Evolutionary conservation across 2,329 filamentous ascomycete species (phyloP), one percentile per base, ranked within the genome.

Genomic region (Nigrospora oryzae): DNA sequence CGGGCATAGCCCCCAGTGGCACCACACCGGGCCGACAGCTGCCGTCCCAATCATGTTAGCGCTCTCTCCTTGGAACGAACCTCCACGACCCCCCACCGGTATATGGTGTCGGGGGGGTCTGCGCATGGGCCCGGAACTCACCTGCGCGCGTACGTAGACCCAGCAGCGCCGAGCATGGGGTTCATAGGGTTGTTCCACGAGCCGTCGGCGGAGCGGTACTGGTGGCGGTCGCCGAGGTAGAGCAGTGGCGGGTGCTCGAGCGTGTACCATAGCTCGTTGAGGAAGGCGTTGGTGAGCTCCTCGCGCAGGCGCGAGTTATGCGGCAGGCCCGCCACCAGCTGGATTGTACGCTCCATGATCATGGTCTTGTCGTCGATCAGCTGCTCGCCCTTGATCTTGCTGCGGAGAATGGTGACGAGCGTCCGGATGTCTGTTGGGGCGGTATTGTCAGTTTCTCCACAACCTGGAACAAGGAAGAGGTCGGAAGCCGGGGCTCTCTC

Each of bases 361-460:
- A 87, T 85, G 2, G 81, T 85, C 65, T 84, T 86, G 66, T 91
- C 87, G 54, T 91, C 82, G 5, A 79, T 63, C 11, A 83, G 69
- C 40, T 77, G 69, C 46, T 74, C 73, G 1, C 84, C 81, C 53
- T 77, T 82, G 31, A 81, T 61, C 62, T 86, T 81, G 49, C 67
- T 71, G 44, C 75, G 73, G 46, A 87, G 66, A 34, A 88, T 64
- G 5, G 76, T 69, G 38, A 76, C 62, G 15, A 88, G 65, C 0
- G 84, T 86, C 54, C 75, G 74, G 38, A 84, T 58, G 51, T 88
- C 84, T 70, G 63, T 55, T 34, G 63, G 2, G n/a, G n/a, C n/a
- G 12, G n/a, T 14, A 3, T 23, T 41, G 45, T 54, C 38, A 55
- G 46, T 32, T 46, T 8, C 5, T 45, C n/a, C n/a, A n/a, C n/a